phyloP scores from a whole-genome alignment of 257 asterid genomes.

The Solanum peruvianum region DNA sequence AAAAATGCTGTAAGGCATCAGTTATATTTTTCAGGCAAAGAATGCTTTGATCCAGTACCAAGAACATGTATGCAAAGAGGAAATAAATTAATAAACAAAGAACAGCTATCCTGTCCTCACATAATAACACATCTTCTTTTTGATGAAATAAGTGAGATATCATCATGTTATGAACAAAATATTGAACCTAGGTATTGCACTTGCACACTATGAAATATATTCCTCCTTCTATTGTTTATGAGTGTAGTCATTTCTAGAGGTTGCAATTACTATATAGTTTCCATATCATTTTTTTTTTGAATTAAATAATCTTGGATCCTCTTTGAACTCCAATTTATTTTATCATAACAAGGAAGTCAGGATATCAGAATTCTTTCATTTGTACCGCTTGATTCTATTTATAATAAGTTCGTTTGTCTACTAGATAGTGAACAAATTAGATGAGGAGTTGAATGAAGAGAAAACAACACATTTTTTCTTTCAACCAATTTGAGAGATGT shows the following conservation, averaged over 20 bases:
- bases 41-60: not conserved
- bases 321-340: not conserved
- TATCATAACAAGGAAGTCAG: not conserved
- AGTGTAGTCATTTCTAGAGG: not conserved
- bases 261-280: not conserved
- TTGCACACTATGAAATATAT: not conserved
- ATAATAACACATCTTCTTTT: not conserved
- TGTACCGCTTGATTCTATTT: not conserved
- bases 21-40: not conserved
- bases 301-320: not conserved
- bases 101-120: not conserved
- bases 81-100: not conserved
- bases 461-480: not conserved
- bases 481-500: not conserved
- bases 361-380: not conserved
- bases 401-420: not conserved
- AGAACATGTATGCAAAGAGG: not conserved
- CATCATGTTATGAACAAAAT: not conserved
- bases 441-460: not conserved
- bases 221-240: not conserved
- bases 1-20: not conserved
- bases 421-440: not conserved
- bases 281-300: not conserved
- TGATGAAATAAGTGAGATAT: not conserved
- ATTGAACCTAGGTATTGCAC: not conserved